These are phyloP conservation scores for Psilocybe cyanescens DNA, from an alignment of 768 basidiomycete genomes.

Conservation along the genomic window DNA sequence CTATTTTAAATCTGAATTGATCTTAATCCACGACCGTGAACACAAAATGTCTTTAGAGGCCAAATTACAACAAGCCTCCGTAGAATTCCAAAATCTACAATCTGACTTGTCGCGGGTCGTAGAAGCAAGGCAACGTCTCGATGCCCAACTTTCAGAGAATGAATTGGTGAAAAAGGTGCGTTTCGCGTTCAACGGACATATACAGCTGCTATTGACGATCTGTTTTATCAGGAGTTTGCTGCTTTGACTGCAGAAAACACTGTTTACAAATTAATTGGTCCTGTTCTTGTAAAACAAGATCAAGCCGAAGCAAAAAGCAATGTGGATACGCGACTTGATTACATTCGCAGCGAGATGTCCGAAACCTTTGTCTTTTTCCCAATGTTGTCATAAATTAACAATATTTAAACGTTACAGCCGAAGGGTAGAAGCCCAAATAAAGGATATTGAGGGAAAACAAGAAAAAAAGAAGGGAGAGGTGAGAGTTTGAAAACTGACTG, in stretches of 20 bases:
- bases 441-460: slow-evolving; percentile 74
- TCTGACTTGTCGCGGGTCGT: slow-evolving; percentile 71
- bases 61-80: slow-evolving; percentile 68
- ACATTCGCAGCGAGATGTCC: slow-evolving; percentile 88
- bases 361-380: slow-evolving; percentile 25
- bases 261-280: slow-evolving; percentile 91
- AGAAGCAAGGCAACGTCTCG: slow-evolving; percentile 84
- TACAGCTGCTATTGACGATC: neutral
- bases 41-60: slow-evolving; percentile 55
- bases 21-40: slow-evolving; percentile 18
- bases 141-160: slow-evolving; percentile 90
- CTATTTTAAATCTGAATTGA: neutral
- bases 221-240: slow-evolving; percentile 72
- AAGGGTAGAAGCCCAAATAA: slow-evolving; percentile 81
- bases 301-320: slow-evolving; percentile 84
- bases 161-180: slow-evolving; percentile 87
- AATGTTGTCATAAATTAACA: slow-evolving; percentile 2
- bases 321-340: slow-evolving; percentile 88
- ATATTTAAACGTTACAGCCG: slow-evolving; percentile 27
- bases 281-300: slow-evolving; percentile 90
- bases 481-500: slow-evolving; percentile 20
- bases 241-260: slow-evolving; percentile 73
- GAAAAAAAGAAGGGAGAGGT: slow-evolving; percentile 90
- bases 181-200: neutral
- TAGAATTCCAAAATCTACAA: slow-evolving; percentile 84